Evolutionary conservation across 495 filamentous ascomycete genomes (phyloP).

Genomic region (Lasiosphaeria ovina): DNA sequence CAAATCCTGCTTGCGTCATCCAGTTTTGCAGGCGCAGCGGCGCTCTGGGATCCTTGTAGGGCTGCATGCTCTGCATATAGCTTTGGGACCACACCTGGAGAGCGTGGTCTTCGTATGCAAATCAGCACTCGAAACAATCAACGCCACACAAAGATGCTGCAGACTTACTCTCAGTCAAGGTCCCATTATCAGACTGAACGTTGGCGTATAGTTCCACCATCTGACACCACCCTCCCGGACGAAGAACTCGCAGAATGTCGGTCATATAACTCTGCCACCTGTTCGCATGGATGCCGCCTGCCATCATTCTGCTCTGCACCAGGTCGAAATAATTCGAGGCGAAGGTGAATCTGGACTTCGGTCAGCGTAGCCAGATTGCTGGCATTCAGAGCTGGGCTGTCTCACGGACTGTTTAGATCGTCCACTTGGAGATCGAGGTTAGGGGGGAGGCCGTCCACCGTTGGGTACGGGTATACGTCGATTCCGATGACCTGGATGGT

Average conservation of each 20-base stretch:
- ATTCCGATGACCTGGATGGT: slow-evolving; percentile 68
- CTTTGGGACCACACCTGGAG: slow-evolving; percentile 70
- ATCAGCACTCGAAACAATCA: slow-evolving; percentile 11
- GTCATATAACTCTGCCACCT: slow-evolving; percentile 78
- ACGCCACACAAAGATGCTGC: background rate
- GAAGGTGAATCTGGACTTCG: slow-evolving; percentile 61
- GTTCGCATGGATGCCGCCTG: slow-evolving; percentile 68
- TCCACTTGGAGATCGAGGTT: slow-evolving; percentile 78
- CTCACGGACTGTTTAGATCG: slow-evolving; percentile 69
- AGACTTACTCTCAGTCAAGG: slow-evolving; percentile 58
- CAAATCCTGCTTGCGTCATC: slow-evolving; percentile 68
- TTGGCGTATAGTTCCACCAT: slow-evolving; percentile 87
- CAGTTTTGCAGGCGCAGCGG: slow-evolving; percentile 60
- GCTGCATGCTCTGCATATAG: slow-evolving; percentile 64
- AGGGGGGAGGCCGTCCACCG: slow-evolving; percentile 62
- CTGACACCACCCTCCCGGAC: slow-evolving; percentile 79
- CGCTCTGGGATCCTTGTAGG: slow-evolving; percentile 68
- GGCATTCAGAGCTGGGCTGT: slow-evolving; percentile 3
- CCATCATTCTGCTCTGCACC: slow-evolving; percentile 81
- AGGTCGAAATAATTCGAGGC: slow-evolving; percentile 78
- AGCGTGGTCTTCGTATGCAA: slow-evolving; percentile 52
- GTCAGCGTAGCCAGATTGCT: slow-evolving; percentile 8
- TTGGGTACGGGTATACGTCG: slow-evolving; percentile 75
- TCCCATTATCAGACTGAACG: slow-evolving; percentile 87
- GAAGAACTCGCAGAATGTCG: slow-evolving; percentile 63